These are phyloP conservation scores for Heliocybe sulcata DNA, from an alignment of 1,284 basidiomycete species.

Conservation along the genomic window DNA sequence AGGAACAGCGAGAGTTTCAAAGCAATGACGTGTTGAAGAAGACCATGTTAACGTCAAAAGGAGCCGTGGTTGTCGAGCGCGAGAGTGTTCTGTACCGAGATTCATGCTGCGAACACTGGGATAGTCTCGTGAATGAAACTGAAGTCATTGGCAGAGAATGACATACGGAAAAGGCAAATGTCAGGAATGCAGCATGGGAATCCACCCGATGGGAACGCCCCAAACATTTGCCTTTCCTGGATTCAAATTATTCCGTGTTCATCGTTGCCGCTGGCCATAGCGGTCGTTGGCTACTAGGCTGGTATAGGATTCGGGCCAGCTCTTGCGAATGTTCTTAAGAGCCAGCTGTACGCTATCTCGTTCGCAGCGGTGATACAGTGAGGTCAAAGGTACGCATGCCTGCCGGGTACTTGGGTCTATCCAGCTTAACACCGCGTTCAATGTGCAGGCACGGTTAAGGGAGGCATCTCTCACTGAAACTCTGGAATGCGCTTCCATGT, in stretches of 20 bases:
- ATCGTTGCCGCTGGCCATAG: too few relatives aligned
- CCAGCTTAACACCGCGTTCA: not conserved
- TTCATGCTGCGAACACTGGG: not conserved
- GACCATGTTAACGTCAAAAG: not conserved
- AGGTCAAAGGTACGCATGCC: not conserved
- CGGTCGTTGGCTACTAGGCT: too few relatives aligned
- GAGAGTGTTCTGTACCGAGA: not conserved
- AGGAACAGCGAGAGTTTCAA: not conserved
- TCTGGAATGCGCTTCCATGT: conserved; percentile 67
- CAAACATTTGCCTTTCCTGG: too few relatives aligned
- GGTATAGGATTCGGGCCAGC: too few relatives aligned
- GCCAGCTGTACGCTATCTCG: too few relatives aligned
- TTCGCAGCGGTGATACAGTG: not conserved
- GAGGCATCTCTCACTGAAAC: not conserved
- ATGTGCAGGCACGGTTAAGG: not conserved
- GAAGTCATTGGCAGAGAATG: not conserved
- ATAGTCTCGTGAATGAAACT: not conserved
- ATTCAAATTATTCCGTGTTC: too few relatives aligned
- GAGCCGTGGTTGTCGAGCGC: not conserved
- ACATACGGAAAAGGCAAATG: not conserved
- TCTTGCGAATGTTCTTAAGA: too few relatives aligned
- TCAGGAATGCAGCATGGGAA: not conserved
- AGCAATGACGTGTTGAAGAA: not conserved
- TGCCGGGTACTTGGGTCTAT: too few relatives aligned
- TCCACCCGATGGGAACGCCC: too few relatives aligned